Percentiles rank a stretch among this genome's conserved stretches.
Evolutionary conservation across 1,139 yeast genomes (phyloP).

Genomic region (Blastobotrys buckinghamii): DNA sequence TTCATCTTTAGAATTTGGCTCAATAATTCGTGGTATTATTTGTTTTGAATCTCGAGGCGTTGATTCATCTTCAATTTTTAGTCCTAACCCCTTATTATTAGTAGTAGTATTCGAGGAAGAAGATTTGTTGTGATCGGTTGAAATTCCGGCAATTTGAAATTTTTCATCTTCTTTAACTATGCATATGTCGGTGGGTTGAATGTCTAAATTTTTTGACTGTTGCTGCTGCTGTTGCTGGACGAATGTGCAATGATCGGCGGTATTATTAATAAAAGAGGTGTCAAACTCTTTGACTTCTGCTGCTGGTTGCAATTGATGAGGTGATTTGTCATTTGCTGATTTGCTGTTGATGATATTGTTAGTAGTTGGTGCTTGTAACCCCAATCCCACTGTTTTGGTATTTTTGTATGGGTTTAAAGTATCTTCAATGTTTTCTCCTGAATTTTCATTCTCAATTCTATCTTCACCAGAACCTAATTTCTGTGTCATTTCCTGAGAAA

Average conservation of each 20-base stretch:
- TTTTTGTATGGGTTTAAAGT: background rate
- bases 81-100: slow-evolving; percentile 2
- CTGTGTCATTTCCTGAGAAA: background rate
- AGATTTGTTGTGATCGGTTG: background rate
- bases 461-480: background rate
- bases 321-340: background rate
- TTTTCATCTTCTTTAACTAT: background rate
- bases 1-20: no score
- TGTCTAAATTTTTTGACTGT: background rate
- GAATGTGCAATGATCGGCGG: background rate
- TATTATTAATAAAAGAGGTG: background rate
- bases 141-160: background rate
- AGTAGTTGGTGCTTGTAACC: background rate
- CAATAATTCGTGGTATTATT: no score
- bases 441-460: background rate
- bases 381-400: background rate
- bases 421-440: background rate
- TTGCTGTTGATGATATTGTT: background rate
- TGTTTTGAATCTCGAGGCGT: background rate
- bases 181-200: background rate
- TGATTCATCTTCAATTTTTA: background rate
- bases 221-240: background rate
- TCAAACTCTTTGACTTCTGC: background rate
- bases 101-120: background rate
- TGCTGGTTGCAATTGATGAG: no score